Conservation (phyloP, 345 rosid species). For the Xanthoceras sorbifolium region DNA sequence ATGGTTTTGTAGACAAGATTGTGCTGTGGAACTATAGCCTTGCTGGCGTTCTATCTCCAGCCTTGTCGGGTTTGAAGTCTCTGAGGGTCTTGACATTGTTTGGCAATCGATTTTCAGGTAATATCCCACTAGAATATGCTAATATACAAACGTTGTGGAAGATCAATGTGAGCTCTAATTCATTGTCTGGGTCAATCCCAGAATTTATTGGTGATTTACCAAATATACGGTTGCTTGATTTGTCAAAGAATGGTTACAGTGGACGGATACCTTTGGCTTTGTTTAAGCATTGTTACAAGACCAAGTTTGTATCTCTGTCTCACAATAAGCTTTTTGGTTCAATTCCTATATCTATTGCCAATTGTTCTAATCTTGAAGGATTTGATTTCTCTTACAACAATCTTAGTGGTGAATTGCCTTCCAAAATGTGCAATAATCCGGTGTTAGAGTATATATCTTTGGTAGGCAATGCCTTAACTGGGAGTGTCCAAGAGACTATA, state of each 20-base stretch:
- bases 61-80: slow-evolving; percentile 68
- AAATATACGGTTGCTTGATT: slow-evolving; percentile 83
- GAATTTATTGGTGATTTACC: slow-evolving; percentile 83
- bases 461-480: slow-evolving; percentile 64
- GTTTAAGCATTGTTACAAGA: slow-evolving; percentile 72
- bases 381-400: slow-evolving; percentile 82
- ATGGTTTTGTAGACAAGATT: slow-evolving; percentile 77
- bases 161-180: slow-evolving; percentile 92
- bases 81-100: slow-evolving; percentile 83
- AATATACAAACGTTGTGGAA: slow-evolving; percentile 74
- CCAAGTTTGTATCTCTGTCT: slow-evolving; percentile 74
- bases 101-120: slow-evolving; percentile 84
- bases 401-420: slow-evolving; percentile 68
- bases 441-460: slow-evolving; percentile 61
- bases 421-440: slow-evolving; percentile 59
- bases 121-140: slow-evolving; percentile 70
- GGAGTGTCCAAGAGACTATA: slow-evolving; percentile 58
- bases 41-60: slow-evolving; percentile 65
- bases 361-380: slow-evolving; percentile 71
- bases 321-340: slow-evolving; percentile 73
- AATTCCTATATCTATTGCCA: slow-evolving; percentile 67
- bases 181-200: slow-evolving; percentile 82
- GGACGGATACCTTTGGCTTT: slow-evolving; percentile 70
- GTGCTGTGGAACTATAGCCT: slow-evolving; percentile 88
- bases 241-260: slow-evolving; percentile 69